Base-by-base conservation (phyloP, 1,139 yeast genomes). In the Yamadazyma diddensiae region DNA sequence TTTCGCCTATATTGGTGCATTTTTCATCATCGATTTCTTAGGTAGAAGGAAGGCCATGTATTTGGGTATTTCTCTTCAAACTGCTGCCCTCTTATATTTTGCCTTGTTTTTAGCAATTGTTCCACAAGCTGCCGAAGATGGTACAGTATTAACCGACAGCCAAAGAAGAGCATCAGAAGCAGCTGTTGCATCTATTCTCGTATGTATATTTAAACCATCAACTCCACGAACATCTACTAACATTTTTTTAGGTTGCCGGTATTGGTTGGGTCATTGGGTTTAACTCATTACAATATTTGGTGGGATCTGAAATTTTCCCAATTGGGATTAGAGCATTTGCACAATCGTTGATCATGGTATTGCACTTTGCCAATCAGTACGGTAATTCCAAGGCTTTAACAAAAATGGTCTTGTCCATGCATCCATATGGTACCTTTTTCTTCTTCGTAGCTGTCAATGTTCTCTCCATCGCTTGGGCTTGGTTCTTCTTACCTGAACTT, bases 241-340 rank as follows among this genome's bases (percentile, higher is more conserved):
- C n/a, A n/a, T 65, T 77, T 29, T 53, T 78, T 29, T 76, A 64
- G 51, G 44, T 77, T 27, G 60, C 70, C 25, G 83, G 82, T 37
- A 55, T 66, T 8, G 82, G 81, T 21, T 78, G 83, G 83, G 71
- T 79, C 12, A 52, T 77, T 57, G 83, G 83, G 7, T 78, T 73
- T 65, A 78, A 78, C 55, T 59, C 75, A 3, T 59, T 76, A 36
- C 83, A 77, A 51, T 78, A 77, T 46, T 62, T 78, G 42, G 55
- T 77, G 43, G 78, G 77, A 32, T 65, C 81, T 5, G 83, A 77
- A 52, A 65, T 77, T 33, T 70, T 77, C 53, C 83, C 83, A 16
- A 59, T 77, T 45, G 63, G 69, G 38, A 65, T 73, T 27, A 62
- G 83, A 47, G 67, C 73, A 7, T 57, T 73, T 43, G 82, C 80